A percentile compares a stretch with the other conserved stretches of the same genome.
Conservation (phyloP, 73 alveolate species). For the Blepharisma japonicum region DNA sequence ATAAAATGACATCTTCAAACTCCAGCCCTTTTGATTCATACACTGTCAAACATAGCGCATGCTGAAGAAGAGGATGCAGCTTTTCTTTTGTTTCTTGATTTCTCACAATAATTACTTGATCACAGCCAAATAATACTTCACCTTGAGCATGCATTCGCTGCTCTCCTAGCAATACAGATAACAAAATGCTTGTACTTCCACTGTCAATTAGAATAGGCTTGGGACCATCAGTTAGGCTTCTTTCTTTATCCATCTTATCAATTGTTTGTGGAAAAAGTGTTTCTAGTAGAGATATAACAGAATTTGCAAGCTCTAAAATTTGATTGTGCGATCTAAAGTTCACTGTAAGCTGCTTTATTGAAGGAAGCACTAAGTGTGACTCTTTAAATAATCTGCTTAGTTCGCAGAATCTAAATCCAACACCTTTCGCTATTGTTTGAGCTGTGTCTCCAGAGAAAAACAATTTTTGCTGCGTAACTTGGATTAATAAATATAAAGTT, state of each 20-base stretch:
- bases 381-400: slow-evolving; percentile 32
- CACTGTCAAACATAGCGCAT: slow-evolving; percentile 78
- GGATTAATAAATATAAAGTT: slow-evolving; percentile 50
- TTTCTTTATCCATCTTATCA: slow-evolving; percentile 73
- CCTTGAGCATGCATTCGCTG: slow-evolving; percentile 26
- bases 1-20: slow-evolving; percentile 85
- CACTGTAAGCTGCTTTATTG: slow-evolving; percentile 34
- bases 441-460: slow-evolving; percentile 92
- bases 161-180: slow-evolving; percentile 18
- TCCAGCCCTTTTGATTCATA: slow-evolving; percentile 93
- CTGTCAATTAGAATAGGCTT: slow-evolving; percentile 56
- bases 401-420: slow-evolving; percentile 80
- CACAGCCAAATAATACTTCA: slow-evolving; percentile 72
- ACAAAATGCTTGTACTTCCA: slow-evolving; percentile 39
- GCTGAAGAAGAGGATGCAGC: slow-evolving; percentile 62
- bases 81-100: slow-evolving; percentile 63
- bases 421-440: slow-evolving; percentile 88
- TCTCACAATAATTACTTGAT: slow-evolving; percentile 76
- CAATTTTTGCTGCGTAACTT: slow-evolving; percentile 60
- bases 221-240: slow-evolving; percentile 62
- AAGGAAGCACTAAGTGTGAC: slow-evolving; percentile 21
- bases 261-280: slow-evolving; percentile 77
- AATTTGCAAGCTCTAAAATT: slow-evolving; percentile 73
- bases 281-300: slow-evolving; percentile 64
- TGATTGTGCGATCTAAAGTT: slow-evolving; percentile 81